Conservation (phyloP, 2,329 filamentous ascomycete genomes). For the Penicillium aurantiogriseum region DNA sequence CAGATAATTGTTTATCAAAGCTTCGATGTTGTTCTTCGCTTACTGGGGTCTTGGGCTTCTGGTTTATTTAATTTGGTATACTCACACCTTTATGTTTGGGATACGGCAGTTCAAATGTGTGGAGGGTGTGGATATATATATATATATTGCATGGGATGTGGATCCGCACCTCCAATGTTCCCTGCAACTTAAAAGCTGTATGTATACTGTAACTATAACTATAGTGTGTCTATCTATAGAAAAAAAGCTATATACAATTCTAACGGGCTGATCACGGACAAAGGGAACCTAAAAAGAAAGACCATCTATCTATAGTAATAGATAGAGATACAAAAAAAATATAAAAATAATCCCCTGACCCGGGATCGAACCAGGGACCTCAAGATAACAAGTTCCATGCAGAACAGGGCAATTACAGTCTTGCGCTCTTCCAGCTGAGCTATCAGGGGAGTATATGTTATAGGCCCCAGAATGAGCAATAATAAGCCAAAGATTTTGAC, state of each 20-base stretch:
- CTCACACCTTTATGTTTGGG: not conserved
- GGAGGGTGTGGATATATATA: not conserved
- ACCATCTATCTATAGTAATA: too few relatives aligned
- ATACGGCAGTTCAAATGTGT: too few relatives aligned
- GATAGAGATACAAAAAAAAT: too few relatives aligned
- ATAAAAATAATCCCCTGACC: not conserved
- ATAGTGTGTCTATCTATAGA: too few relatives aligned
- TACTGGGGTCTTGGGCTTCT: not conserved
- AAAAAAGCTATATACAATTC: too few relatives aligned
- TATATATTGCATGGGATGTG: not conserved
- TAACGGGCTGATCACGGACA: too few relatives aligned
- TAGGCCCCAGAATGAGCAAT: rapidly evolving
- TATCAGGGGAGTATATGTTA: not conserved
- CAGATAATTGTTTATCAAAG: too few relatives aligned
- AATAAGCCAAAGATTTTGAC: rapidly evolving
- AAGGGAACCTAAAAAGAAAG: too few relatives aligned
- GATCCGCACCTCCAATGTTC: not conserved
- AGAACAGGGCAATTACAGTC: not conserved
- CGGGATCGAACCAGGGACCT: conserved; percentile 8
- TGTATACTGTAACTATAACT: too few relatives aligned
- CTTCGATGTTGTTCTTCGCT: too few relatives aligned
- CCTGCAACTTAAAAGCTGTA: too few relatives aligned
- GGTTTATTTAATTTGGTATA: not conserved
- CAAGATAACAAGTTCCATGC: not conserved
- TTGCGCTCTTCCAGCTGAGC: conserved; percentile 10